These are phyloP conservation scores for Cairneyella variabilis DNA, from an alignment of 495 filamentous ascomycete species.

Conservation along the genomic window DNA sequence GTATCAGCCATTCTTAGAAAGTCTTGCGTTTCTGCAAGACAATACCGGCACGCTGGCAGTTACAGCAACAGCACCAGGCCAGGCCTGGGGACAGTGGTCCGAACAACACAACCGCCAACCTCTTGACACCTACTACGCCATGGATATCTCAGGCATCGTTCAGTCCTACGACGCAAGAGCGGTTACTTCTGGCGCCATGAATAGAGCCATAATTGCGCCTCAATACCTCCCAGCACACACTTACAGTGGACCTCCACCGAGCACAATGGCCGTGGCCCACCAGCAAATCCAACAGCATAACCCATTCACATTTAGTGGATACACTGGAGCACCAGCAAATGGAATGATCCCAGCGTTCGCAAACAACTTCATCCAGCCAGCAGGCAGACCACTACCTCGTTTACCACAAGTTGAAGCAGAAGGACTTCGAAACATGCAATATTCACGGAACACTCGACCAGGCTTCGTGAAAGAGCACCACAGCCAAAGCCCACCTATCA, in stretches of 20 bases:
- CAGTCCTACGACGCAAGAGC: conserved; percentile 26
- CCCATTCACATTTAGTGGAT: conserved; percentile 21
- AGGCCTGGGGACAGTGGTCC: conserved; percentile 29
- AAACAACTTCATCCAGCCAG: conserved; percentile 24
- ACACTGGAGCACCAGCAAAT: conserved; percentile 7
- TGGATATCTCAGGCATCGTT: conserved; percentile 27
- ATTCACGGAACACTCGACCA: neutral
- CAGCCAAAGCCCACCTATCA: conserved; percentile 11
- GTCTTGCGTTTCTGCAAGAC: conserved; percentile 29
- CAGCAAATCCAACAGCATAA: conserved; percentile 22
- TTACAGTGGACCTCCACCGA: conserved; percentile 14
- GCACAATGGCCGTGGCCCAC: conserved; percentile 11
- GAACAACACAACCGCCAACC: conserved; percentile 20
- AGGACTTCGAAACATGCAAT: neutral
- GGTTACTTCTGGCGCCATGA: conserved; percentile 13
- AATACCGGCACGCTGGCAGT: conserved; percentile 30
- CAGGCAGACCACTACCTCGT: neutral
- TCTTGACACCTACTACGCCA: conserved; percentile 20
- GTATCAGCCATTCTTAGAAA: neutral
- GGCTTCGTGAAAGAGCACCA: conserved; percentile 9
- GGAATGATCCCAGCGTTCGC: conserved; percentile 16
- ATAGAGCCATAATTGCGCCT: conserved; percentile 24
- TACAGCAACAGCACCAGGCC: conserved; percentile 27
- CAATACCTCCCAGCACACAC: conserved; percentile 16
- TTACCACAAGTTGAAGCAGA: neutral